A percentile compares a stretch with the other conserved stretches of the same genome.
These are phyloP conservation scores for Rhipidocladum racemiflorum DNA, from an alignment of 176 grass and related monocot genomes.

Conservation along the genomic window DNA sequence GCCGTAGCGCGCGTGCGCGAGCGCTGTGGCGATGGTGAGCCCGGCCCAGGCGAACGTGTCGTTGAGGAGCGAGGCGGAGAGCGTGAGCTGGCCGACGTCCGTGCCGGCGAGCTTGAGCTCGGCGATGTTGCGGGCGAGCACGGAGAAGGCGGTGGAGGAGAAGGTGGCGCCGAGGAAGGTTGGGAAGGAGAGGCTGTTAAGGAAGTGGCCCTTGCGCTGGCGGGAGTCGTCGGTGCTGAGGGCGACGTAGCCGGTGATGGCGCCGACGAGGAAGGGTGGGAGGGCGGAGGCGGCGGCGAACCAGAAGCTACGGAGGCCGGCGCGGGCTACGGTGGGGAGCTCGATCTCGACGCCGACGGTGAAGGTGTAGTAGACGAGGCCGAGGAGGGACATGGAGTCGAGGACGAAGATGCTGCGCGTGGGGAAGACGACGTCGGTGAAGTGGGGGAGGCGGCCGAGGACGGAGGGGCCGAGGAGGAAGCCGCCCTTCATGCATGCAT, in stretches of 20 bases:
- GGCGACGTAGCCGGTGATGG: constrained; percentile 25
- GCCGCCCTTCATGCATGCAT: background rate
- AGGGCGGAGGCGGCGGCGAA: constrained; percentile 48
- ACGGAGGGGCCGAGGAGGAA: constrained; percentile 62
- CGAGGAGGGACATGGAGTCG: constrained; percentile 62
- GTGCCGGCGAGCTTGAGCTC: constrained; percentile 71
- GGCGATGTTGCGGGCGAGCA: constrained; percentile 57
- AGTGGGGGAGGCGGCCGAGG: constrained; percentile 43
- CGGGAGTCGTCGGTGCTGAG: background rate
- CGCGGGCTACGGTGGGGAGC: constrained; percentile 22
- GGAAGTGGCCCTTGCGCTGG: background rate
- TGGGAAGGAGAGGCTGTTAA: constrained; percentile 43
- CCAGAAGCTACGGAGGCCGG: constrained; percentile 41
- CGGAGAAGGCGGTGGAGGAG: constrained; percentile 67
- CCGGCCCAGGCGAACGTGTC: constrained; percentile 51
- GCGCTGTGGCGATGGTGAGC: constrained; percentile 47
- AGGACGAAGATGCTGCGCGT: constrained; percentile 53
- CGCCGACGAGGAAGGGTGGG: constrained; percentile 54
- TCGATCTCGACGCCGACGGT: constrained; percentile 68
- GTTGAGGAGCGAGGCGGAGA: constrained; percentile 59
- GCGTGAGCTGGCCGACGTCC: constrained; percentile 60
- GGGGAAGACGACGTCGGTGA: constrained; percentile 47
- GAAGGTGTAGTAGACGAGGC: constrained; percentile 76
- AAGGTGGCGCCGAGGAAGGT: constrained; percentile 59
- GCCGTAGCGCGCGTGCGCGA: constrained; percentile 16